A percentile compares a stretch with the other conserved stretches of the same genome.
Conservation (phyloP, 2,329 filamentous ascomycete species). For the Domatiomyces catenatus region DNA sequence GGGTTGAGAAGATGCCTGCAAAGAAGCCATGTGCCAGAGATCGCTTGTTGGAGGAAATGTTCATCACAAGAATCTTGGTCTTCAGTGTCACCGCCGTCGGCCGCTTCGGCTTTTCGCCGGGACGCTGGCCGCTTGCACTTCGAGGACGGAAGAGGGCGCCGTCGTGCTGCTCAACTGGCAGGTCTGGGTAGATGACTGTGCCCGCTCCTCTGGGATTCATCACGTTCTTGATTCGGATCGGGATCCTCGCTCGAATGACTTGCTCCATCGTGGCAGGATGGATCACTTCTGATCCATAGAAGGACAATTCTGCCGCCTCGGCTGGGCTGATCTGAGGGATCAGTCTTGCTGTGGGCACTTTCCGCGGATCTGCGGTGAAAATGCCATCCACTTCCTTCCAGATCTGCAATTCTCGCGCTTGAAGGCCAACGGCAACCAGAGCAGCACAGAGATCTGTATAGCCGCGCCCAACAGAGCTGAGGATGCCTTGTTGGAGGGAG, state of each 20-base stretch:
- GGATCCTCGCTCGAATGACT: conserved; percentile 49
- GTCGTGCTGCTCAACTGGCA: conserved; percentile 41
- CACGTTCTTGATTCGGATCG: conserved; percentile 55
- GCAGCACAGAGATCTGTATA: conserved; percentile 96
- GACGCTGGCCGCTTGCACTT: conserved; percentile 31
- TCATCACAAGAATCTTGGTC: conserved; percentile 89
- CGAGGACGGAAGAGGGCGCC: conserved; percentile 36
- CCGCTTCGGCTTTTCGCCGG: conserved; percentile 49
- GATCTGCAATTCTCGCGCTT: conserved; percentile 78
- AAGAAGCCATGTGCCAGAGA: conserved; percentile 94
- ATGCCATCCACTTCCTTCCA: conserved; percentile 99
- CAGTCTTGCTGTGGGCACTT: conserved; percentile 85
- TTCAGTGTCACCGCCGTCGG: conserved; percentile 93
- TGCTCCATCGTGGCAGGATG: conserved; percentile 99
- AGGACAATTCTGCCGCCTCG: conserved; percentile 89
- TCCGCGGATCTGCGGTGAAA: conserved; percentile 71
- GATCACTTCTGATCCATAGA: conserved; percentile 90
- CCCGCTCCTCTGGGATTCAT: conserved; percentile 49
- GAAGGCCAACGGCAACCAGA: conserved; percentile 73
- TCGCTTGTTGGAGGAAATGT: conserved; percentile 94
- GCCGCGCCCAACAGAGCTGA: conserved; percentile 82
- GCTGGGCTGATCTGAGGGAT: conserved; percentile 77
- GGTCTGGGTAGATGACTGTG: conserved; percentile 60
- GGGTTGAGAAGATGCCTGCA: conserved; percentile 78
- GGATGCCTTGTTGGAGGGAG: conserved; percentile 73